Evolutionary conservation across 2,329 filamentous ascomycete genomes (phyloP), one percentile per base, ranked within the genome.

Genomic region (Beauveria caledonica): DNA sequence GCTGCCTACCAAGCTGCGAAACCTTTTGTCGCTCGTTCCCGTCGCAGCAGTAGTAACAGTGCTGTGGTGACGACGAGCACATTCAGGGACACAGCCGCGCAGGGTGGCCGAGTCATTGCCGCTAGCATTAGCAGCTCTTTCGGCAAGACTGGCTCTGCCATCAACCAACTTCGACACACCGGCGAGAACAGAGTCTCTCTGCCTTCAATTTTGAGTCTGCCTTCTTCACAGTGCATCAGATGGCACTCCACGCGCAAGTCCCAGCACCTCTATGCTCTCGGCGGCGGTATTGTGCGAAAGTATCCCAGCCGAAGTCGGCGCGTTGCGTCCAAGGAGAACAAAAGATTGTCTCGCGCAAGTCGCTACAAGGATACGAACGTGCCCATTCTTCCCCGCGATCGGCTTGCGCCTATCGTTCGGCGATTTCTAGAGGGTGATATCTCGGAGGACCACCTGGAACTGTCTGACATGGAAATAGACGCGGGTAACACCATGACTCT

Each of bases 131-230:
- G 85, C 69, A 86, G 85, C 69, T 90, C 88, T 4, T 81, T 91
- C 29, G 87, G 86, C 45, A 88, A 87, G 69, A 88, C 87, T n/a
- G 87, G 86, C 60, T 85, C 80, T 15, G 82, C 82, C 48, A 85
- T 88, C 70, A 87, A 80, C 65, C 84, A 88, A 65, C 81, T 92
- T 61, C 85, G 88, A 51, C 88, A 91, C 66, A 88, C 84, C 0
- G 86, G 86, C 11, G 88, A 91, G 69, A 91, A 90, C 71, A 84
- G 90, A 63, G 81, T 92, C 46, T 83, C 87, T 50, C 76, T 91
- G 33, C 88, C 88, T 11, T 74, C 76, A 11, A 80, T 82, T 51
- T 71, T 78, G n/a, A 71, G 72, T 27, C 75, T 78, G 15, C 83
- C 85, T 1, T 80, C 80, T 2, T 77, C 80, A 8, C 78, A 80